Conservation (phyloP, 2,329 filamentous ascomycete genomes). For the Nemania diffusa region DNA sequence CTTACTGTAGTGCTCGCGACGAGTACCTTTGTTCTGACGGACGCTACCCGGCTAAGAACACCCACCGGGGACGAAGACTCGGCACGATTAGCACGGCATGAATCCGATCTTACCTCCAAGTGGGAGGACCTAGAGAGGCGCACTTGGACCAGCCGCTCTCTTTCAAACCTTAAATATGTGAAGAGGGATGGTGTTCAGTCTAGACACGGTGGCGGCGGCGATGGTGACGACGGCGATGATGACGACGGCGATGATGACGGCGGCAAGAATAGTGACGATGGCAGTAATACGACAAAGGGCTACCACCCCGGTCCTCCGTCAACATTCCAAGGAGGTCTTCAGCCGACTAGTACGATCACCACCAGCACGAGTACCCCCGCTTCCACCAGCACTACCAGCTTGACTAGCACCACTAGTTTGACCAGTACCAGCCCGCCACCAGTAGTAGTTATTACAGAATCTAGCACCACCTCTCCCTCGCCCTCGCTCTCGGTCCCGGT, state of each 20-base stretch:
- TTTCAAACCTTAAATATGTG: neutral
- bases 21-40: slow-evolving; percentile 3
- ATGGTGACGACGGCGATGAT: neutral
- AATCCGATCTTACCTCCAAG: neutral
- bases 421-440: neutral
- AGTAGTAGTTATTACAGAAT: neutral
- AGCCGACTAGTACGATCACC: neutral
- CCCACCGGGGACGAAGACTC: neutral
- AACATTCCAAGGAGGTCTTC: too few relatives aligned
- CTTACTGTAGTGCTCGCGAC: slow-evolving; percentile 16
- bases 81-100: neutral
- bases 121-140: neutral
- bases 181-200: neutral
- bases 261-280: neutral
- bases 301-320: too few relatives aligned
- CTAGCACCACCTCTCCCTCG: neutral
- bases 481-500: neutral
- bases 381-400: neutral
- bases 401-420: neutral
- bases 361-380: too few relatives aligned
- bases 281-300: neutral
- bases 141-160: neutral
- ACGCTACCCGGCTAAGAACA: neutral
- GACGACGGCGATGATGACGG: neutral
- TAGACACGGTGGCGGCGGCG: neutral